Percentiles rank a stretch among this genome's conserved stretches.
Evolutionary conservation across 345 rosid genomes (phyloP).

Genomic region (Salix brachista): DNA sequence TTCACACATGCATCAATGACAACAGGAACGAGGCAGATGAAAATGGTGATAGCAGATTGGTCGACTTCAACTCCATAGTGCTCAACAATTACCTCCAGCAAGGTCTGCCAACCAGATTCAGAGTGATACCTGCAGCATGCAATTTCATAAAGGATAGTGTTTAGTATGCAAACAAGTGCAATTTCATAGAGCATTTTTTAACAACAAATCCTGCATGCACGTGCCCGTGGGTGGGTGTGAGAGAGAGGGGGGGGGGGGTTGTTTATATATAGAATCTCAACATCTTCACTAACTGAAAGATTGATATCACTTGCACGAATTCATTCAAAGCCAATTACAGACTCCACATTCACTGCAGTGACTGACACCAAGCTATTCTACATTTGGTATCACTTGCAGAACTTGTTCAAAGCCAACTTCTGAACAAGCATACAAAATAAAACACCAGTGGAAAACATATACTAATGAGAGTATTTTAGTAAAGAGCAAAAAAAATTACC

Average conservation of each 20-base stretch:
- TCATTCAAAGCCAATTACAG: not conserved
- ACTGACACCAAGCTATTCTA: not conserved
- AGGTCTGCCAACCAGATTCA: slow-evolving; percentile 85
- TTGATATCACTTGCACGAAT: no score
- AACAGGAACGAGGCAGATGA: slow-evolving; percentile 69
- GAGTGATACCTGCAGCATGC: slow-evolving; percentile 71
- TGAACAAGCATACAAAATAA: not conserved
- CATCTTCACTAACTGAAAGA: not conserved
- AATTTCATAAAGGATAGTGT: not conserved
- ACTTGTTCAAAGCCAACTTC: not conserved
- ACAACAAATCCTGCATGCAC: not conserved
- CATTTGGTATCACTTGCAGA: not conserved
- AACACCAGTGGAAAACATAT: not conserved
- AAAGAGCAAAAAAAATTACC: slow-evolving; percentile 44
- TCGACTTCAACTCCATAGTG: slow-evolving; percentile 84
- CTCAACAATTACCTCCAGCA: slow-evolving; percentile 65
- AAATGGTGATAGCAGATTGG: slow-evolving; percentile 57
- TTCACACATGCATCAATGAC: slow-evolving; percentile 74
- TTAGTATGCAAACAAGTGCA: not conserved
- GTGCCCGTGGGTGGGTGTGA: not conserved
- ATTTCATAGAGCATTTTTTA: not conserved
- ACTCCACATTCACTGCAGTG: not conserved
- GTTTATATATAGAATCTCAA: not conserved
- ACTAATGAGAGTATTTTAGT: not conserved
- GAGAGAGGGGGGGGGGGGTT: not conserved